These are phyloP conservation scores for Peronospora destructor DNA, from an alignment of 352 stramenopile species.

Conservation along the genomic window DNA sequence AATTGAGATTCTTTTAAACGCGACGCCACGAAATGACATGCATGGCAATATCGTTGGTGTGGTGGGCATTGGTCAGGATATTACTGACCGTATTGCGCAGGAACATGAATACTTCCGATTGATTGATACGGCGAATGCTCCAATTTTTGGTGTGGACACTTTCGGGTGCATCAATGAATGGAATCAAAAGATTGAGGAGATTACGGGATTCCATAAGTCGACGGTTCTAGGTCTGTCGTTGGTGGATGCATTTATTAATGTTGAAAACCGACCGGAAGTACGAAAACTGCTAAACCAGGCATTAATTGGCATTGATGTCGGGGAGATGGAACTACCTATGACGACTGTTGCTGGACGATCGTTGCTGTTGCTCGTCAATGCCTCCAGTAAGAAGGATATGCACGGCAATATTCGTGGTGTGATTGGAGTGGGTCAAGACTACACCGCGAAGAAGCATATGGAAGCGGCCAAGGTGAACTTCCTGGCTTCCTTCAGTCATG, in stretches of 20 bases:
- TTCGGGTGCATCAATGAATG: constrained; percentile 71
- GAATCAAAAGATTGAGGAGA: constrained; percentile 74
- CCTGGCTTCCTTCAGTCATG: constrained; percentile 60
- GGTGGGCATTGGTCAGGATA: constrained; percentile 82
- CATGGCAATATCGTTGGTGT: constrained; percentile 81
- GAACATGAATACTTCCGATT: constrained; percentile 74
- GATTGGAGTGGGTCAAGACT: constrained; percentile 85
- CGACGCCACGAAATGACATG: constrained; percentile 58
- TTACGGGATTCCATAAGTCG: constrained; percentile 61
- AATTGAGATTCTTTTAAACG: constrained; percentile 76
- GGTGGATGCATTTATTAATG: constrained; percentile 58
- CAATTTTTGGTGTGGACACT: constrained; percentile 70
- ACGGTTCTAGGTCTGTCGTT: constrained; percentile 46
- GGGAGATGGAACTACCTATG: constrained; percentile 67
- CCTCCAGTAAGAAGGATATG: constrained; percentile 75
- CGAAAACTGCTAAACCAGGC: constrained; percentile 54
- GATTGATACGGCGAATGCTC: constrained; percentile 70
- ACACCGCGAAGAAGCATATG: constrained; percentile 77
- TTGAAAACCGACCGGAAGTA: constrained; percentile 44
- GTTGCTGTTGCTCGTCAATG: constrained; percentile 55
- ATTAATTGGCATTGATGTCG: constrained; percentile 60
- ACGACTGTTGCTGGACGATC: constrained; percentile 37
- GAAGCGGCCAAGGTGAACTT: constrained; percentile 63
- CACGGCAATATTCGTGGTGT: constrained; percentile 85
- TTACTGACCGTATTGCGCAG: constrained; percentile 68